Base-by-base conservation (phyloP, 179 eudicot genomes). In the Beta macrorhiza region DNA sequence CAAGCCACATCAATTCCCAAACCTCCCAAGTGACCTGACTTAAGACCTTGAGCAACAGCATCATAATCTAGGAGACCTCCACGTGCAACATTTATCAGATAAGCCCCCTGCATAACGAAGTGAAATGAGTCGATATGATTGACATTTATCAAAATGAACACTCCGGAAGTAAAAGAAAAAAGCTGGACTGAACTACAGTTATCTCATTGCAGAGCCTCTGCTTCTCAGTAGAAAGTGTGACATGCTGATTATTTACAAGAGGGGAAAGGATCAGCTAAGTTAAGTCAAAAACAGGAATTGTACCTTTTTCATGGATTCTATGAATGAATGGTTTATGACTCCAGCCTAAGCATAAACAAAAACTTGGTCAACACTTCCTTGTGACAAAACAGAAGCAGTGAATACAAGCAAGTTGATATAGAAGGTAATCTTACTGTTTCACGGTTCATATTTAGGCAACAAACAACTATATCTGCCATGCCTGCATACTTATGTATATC, bases 1-100 rank as follows among this genome's bases (percentile, higher is more conserved):
- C 99, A 96, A 62, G 98, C 98, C 68, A 94, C 99, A 84, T 96
- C 99, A n/a, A 89, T 89, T 16, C 92, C 99, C 87, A 96, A 86
- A 44, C 99, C 99, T 69, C 98, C 98, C 82, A 96, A 85, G 78
- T 94, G 92, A 37, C 99, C 99, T 1, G 96, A 90, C 79, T 87
- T 78, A 51, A 94, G 91, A 82, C 86, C 80, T 75, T 67, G 45
- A 65, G 84, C 37, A 76, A 96, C 90, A 5, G 94, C 91, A 65
- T 89, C 90, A 82, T 94, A 96, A 82, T 94, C 92, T 81, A 96
- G 83, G 69, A 96, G 92, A 72, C 98, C 92, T 74, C 99, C 99
- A 42, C 98, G 93, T 55, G 98, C 96, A 79, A 96, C 83, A 79
- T 96, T 96, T 49, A 96, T 84, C 78, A 96, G 80, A 83, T 89